Conservation (phyloP, 148 eudicot species). For the Diospyros kaki region DNA sequence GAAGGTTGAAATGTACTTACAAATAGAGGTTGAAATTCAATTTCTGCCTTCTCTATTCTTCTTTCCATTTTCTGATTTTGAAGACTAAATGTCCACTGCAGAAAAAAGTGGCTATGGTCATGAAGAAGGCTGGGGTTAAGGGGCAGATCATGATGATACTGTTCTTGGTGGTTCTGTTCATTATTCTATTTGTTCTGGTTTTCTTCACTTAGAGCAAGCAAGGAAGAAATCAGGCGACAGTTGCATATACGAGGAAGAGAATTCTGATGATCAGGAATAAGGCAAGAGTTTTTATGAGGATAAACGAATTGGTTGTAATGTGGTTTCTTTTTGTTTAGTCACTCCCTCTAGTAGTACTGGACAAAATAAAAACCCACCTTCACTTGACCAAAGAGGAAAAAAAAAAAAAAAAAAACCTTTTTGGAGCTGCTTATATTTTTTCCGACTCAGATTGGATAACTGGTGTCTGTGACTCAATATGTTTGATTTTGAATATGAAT, state of each 20-base stretch:
- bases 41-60: background rate
- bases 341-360: background rate
- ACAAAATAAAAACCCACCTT: background rate
- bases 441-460: background rate
- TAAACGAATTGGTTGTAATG: slow-evolving; percentile 4
- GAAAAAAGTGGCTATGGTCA: slow-evolving; percentile 86
- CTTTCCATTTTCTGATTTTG: background rate
- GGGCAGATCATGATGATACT: slow-evolving; percentile 87
- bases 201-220: slow-evolving; percentile 44
- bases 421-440: no score
- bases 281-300: background rate
- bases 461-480: background rate
- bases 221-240: slow-evolving; percentile 5
- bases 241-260: slow-evolving; percentile 10
- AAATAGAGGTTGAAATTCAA: background rate
- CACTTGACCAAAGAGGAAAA: background rate
- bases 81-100: slow-evolving; percentile 25
- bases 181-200: slow-evolving; percentile 74
- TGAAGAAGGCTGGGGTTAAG: slow-evolving; percentile 93
- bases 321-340: background rate
- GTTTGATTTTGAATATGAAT: no score
- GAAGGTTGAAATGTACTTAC: background rate
- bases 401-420: no score
- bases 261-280: slow-evolving; percentile 1
- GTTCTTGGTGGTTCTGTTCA: slow-evolving; percentile 65